Base-by-base conservation (phyloP, 345 rosid genomes). In the Streptanthus diversifolius region DNA sequence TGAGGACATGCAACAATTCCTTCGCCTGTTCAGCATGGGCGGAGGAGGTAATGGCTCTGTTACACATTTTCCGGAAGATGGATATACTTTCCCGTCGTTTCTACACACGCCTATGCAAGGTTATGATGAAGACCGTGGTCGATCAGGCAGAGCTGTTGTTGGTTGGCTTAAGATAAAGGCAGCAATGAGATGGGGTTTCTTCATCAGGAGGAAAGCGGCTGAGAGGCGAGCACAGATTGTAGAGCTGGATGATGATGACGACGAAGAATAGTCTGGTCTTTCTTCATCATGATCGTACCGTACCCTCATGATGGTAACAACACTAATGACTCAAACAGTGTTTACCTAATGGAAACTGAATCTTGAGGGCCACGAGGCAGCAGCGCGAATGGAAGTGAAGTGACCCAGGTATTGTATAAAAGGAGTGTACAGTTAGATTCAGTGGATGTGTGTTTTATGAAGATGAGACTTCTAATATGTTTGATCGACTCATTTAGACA, bases 111-210 rank as follows among this genome's bases (percentile, higher is more conserved):
- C 98, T 8, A 83, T 83, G 91, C 97, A 87, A 13, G 87, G 73
- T 67, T 91, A 73, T 32, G 88, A 91, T 15, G 98, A 87, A 81
- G 89, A 87, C 60, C 88, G 88, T 14, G 39, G 88, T 7, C 90
- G 95, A 45, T 73, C 97, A 45, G 96, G 96, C 18, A 91, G 80
- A 82, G 92, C 98, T 36, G 98, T 89, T 51, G 98, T 87, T 8
- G 95, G 98, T 1, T 93, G 98, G 98, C 85, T 93, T 77, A 93
- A 93, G 88, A 89, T 93, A 80, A 93, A 93, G 80, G 98, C 98
- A 13, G 97, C 97, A 7, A 93, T 93, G 98, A 84, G 97, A 68
- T 93, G 98, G 98, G 98, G 98, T 0, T 89, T 93, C 90, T 93
- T 89, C 79, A 83, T 93, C 24, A 80, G 98, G 72, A 93, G 87